phyloP scores from a whole-genome alignment of 2,329 filamentous ascomycete genomes.

The Paecilomyces dactylethromorphus region DNA sequence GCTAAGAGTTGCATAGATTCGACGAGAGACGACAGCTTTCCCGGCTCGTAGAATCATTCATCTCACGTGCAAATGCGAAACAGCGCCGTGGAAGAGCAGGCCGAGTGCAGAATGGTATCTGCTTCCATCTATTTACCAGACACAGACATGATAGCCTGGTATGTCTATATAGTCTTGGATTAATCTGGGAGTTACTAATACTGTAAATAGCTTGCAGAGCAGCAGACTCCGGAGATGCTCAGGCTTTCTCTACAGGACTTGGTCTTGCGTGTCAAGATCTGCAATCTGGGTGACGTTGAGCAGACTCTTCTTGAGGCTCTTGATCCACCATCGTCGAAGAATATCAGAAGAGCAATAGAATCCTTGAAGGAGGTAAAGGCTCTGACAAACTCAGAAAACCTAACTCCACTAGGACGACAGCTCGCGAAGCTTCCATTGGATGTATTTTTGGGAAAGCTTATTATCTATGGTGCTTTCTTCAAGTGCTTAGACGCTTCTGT shows the following conservation, averaged over 20 bases:
- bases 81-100: slow-evolving; percentile 90
- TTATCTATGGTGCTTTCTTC: slow-evolving; percentile 79
- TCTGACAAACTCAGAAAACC: slow-evolving; percentile 69
- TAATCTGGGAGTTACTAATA: slow-evolving; percentile 1
- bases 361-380: slow-evolving; percentile 90
- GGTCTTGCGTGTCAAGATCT: slow-evolving; percentile 94
- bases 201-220: slow-evolving; percentile 62
- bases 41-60: slow-evolving; percentile 85
- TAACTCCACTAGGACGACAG: slow-evolving; percentile 81
- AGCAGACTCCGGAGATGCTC: slow-evolving; percentile 95
- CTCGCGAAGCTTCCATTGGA: slow-evolving; percentile 85
- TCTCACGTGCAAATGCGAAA: slow-evolving; percentile 91
- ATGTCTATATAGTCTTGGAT: slow-evolving; percentile 8
- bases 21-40: slow-evolving; percentile 90
- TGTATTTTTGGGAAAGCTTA: slow-evolving; percentile 89
- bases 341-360: slow-evolving; percentile 87
- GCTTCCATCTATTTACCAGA: slow-evolving; percentile 93
- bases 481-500: slow-evolving; percentile 86
- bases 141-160: slow-evolving; percentile 70
- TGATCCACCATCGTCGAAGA: slow-evolving; percentile 84
- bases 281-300: slow-evolving; percentile 89
- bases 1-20: slow-evolving; percentile 50
- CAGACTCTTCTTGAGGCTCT: slow-evolving; percentile 80
- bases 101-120: slow-evolving; percentile 88
- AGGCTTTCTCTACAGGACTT: slow-evolving; percentile 89